Percentiles rank a stretch among this genome's conserved stretches.
These are phyloP conservation scores for Ballota nigra DNA, from an alignment of 257 asterid genomes.

Conservation along the genomic window DNA sequence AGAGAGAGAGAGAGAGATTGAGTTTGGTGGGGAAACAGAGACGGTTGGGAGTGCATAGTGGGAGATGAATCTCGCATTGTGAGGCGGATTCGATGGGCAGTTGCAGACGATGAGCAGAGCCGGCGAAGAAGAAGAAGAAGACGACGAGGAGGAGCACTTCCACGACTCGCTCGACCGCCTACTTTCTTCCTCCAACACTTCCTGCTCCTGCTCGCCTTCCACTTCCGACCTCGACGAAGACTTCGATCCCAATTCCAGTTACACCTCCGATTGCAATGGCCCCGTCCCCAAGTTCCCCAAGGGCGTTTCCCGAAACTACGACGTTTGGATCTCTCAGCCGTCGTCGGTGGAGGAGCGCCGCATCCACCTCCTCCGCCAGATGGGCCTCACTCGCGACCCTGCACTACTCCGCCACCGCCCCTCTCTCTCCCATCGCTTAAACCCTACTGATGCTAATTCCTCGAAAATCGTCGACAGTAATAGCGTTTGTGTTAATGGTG, in stretches of 20 bases:
- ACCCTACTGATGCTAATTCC: slow-evolving; percentile 15
- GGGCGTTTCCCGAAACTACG: slow-evolving; percentile 59
- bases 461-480: neutral
- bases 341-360: slow-evolving; percentile 91
- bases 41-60: slow-evolving; percentile 6
- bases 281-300: slow-evolving; percentile 52
- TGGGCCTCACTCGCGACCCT: slow-evolving; percentile 86
- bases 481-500: slow-evolving; percentile 18
- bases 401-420: slow-evolving; percentile 62
- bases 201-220: slow-evolving; percentile 67
- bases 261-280: slow-evolving; percentile 27
- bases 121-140: slow-evolving; percentile 56
- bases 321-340: slow-evolving; percentile 89
- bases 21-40: slow-evolving; percentile 12
- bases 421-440: slow-evolving; percentile 40
- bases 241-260: slow-evolving; percentile 32
- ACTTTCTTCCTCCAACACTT: slow-evolving; percentile 70
- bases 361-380: slow-evolving; percentile 57
- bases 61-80: slow-evolving; percentile 42
- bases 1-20: too few relatives aligned
- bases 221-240: slow-evolving; percentile 57
- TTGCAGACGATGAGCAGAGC: slow-evolving; percentile 62
- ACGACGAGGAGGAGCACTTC: slow-evolving; percentile 54
- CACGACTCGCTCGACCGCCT: slow-evolving; percentile 83
- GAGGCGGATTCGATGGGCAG: slow-evolving; percentile 43